phyloP scores from a whole-genome alignment of 148 eudicot species.

The Limonium bicolor region DNA sequence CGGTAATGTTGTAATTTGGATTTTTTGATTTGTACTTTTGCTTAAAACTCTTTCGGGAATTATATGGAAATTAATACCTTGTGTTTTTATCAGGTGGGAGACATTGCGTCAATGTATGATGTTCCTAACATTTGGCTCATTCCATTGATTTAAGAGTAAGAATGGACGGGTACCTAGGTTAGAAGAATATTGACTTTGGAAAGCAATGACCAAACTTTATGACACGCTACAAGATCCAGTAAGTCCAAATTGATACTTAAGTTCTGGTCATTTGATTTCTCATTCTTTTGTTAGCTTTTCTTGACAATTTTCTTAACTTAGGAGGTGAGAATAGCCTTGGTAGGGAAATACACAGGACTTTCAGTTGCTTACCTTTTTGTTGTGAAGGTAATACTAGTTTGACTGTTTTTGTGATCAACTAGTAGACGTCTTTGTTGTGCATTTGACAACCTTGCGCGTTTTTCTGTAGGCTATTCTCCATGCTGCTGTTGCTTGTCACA shows the following conservation, averaged over 20 bases:
- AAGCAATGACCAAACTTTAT: conserved; percentile 50
- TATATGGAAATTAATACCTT: neutral
- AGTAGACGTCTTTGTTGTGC: too few relatives aligned
- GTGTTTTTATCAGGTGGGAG: conserved; percentile 30
- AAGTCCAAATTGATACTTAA: conserved; percentile 23
- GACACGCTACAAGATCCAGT: conserved; percentile 58
- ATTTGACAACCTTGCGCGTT: too few relatives aligned
- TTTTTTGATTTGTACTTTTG: neutral
- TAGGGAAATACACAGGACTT: too few relatives aligned
- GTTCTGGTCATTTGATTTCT: too few relatives aligned
- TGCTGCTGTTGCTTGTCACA: too few relatives aligned
- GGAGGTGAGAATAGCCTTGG: too few relatives aligned
- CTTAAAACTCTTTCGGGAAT: neutral
- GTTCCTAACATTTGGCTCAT: conserved; percentile 97
- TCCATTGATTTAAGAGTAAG: conserved; percentile 84
- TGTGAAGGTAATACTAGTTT: too few relatives aligned
- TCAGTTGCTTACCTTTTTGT: too few relatives aligned
- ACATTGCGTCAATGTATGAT: conserved; percentile 74
- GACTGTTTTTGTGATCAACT: too few relatives aligned
- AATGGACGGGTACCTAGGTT: conserved; percentile 38
- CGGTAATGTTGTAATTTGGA: conserved; percentile 25
- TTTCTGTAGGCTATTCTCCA: too few relatives aligned
- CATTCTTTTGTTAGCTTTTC: too few relatives aligned
- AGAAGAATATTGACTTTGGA: conserved; percentile 88
- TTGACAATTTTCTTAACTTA: too few relatives aligned